Conservation (phyloP, 805 yeast genomes). For the Saccharomycopsis oosterbeekiorum region DNA sequence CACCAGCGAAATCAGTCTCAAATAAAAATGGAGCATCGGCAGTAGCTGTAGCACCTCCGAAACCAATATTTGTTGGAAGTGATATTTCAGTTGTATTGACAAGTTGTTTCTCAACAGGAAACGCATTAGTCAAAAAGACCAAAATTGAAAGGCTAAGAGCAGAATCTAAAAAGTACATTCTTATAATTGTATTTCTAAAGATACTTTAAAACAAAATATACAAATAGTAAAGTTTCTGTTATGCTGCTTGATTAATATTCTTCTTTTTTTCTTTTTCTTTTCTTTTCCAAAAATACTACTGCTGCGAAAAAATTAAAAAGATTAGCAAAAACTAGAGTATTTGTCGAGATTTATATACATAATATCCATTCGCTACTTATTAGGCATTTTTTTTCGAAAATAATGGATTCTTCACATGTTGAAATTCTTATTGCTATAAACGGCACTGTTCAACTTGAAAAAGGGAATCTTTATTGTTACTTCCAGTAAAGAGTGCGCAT, state of each 20-base stretch:
- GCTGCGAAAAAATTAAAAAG: too few species aligned
- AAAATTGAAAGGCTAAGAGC: background rate
- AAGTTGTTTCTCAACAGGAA: slow-evolving; percentile 7
- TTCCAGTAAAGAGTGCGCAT: background rate
- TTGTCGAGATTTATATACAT: background rate
- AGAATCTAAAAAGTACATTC: background rate
- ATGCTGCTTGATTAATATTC: too few species aligned
- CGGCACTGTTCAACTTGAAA: background rate
- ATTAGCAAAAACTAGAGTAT: too few species aligned
- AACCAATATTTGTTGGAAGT: slow-evolving; percentile 16
- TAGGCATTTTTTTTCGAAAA: background rate
- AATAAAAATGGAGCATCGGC: slow-evolving; percentile 16
- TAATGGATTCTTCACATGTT: background rate
- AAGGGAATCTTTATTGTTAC: background rate
- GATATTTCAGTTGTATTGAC: background rate
- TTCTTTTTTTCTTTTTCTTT: too few species aligned
- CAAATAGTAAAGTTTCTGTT: background rate
- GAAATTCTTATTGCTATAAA: background rate
- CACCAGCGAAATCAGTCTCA: slow-evolving; percentile 15
- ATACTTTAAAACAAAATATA: too few species aligned
- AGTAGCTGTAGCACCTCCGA: slow-evolving; percentile 14
- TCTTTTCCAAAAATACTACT: too few species aligned
- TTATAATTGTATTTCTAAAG: background rate
- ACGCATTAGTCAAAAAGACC: background rate
- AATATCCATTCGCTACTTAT: background rate